phyloP scores from a whole-genome alignment of 495 filamentous ascomycete genomes.

The Pyronema omphalodes region DNA sequence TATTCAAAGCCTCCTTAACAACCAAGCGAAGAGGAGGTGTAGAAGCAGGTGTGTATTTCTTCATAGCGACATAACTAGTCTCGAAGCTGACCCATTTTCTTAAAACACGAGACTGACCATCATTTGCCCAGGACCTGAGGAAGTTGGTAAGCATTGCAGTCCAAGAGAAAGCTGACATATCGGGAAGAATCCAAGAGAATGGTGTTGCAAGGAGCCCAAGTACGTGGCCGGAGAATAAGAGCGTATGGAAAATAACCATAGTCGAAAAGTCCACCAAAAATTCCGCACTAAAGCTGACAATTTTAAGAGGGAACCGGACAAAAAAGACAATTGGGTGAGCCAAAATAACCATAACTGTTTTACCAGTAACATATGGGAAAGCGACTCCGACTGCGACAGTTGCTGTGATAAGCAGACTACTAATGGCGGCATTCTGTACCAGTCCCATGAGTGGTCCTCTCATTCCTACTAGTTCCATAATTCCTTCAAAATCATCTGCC shows the following conservation, averaged over 20 bases:
- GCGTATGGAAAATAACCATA: constrained; percentile 35
- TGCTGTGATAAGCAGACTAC: constrained; percentile 68
- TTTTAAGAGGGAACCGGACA: constrained; percentile 48
- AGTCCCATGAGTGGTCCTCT: constrained; percentile 77
- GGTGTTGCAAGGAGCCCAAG: constrained; percentile 31
- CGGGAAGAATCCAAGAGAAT: constrained; percentile 28
- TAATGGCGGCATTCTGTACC: constrained; percentile 87
- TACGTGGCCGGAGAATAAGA: constrained; percentile 35
- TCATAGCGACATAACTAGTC: constrained; percentile 13
- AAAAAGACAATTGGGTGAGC: constrained; percentile 56
- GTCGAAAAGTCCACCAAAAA: constrained; percentile 45
- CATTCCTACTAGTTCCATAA: constrained; percentile 92
- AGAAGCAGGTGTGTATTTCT: constrained; percentile 16
- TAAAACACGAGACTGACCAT: constrained; percentile 28
- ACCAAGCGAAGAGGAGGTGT: constrained; percentile 17
- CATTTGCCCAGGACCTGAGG: constrained; percentile 22
- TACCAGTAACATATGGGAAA: constrained; percentile 78
- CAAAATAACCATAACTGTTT: constrained; percentile 47
- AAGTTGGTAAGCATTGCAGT: constrained; percentile 28
- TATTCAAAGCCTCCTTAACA: constrained; percentile 18
- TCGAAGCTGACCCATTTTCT: constrained; percentile 22
- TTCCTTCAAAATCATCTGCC: constrained; percentile 91
- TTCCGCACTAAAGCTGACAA: constrained; percentile 52
- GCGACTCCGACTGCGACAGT: constrained; percentile 74
- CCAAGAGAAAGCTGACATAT: constrained; percentile 27